A percentile compares a stretch with the other conserved stretches of the same genome.
Conservation (phyloP, 2,329 filamentous ascomycete species). For the Alternaria incomplexa region DNA sequence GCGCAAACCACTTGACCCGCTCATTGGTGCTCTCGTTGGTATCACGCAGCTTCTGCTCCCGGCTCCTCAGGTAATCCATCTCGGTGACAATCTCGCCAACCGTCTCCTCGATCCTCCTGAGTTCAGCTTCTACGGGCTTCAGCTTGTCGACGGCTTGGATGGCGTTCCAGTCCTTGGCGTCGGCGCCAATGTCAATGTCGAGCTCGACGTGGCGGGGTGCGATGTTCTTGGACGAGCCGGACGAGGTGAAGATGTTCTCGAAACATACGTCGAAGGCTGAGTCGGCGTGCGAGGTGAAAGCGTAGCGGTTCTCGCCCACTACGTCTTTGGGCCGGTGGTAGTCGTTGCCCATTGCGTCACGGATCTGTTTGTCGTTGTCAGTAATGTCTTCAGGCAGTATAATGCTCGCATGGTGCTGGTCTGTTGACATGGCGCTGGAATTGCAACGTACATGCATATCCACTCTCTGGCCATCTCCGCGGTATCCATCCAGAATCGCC, state of each 20-base stretch:
- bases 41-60: conserved; percentile 95
- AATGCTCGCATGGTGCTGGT: background rate
- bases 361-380: conserved; percentile 68
- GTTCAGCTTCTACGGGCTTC: conserved; percentile 93
- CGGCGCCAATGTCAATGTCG: conserved; percentile 94
- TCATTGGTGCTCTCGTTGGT: conserved; percentile 99
- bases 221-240: conserved; percentile 26
- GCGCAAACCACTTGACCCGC: conserved; percentile 97
- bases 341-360: conserved; percentile 93
- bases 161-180: conserved; percentile 97
- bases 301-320: conserved; percentile 87
- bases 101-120: conserved; percentile 90
- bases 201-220: conserved; percentile 78
- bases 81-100: conserved; percentile 86
- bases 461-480: conserved; percentile 89
- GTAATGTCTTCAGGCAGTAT: background rate
- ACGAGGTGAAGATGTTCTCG: conserved; percentile 73
- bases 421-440: background rate
- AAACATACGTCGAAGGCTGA: conserved; percentile 97
- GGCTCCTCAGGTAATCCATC: conserved; percentile 91
- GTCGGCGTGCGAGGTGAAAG: conserved; percentile 91
- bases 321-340: conserved; percentile 92
- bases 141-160: conserved; percentile 97
- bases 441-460: conserved; percentile 84
- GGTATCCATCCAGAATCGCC: conserved; percentile 80